Conservation (phyloP, 768 basidiomycete genomes). For the Mycena sanguinolenta region DNA sequence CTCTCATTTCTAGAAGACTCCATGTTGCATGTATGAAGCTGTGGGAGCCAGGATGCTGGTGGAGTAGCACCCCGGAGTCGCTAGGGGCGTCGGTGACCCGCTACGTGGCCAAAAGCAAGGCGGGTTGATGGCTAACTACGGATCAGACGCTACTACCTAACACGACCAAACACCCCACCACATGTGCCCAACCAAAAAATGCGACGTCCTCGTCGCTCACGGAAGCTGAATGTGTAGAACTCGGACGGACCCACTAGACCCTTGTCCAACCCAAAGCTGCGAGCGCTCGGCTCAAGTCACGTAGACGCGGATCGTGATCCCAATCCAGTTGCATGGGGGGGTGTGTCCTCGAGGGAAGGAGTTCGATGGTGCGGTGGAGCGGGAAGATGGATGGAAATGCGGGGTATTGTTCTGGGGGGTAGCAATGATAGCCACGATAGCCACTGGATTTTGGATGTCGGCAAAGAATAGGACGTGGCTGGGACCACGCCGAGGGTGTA, state of each 20-base stretch:
- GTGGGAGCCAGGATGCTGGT: neutral
- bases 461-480: neutral
- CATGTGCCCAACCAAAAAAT: slow-evolving; percentile 14
- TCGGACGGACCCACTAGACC: neutral
- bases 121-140: too few relatives aligned
- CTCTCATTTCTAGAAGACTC: neutral
- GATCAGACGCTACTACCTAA: too few relatives aligned
- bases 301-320: slow-evolving; percentile 16
- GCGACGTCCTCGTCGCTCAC: slow-evolving; percentile 20
- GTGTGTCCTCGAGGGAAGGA: neutral
- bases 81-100: too few relatives aligned
- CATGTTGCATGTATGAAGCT: neutral
- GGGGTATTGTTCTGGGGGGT: neutral
- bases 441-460: neutral
- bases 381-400: neutral
- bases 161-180: slow-evolving; percentile 7
- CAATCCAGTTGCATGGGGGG: slow-evolving; percentile 6
- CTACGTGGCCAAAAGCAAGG: too few relatives aligned
- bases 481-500: neutral
- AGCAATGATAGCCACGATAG: too few relatives aligned
- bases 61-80: too few relatives aligned
- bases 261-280: slow-evolving; percentile 6
- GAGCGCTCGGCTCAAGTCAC: slow-evolving; percentile 12
- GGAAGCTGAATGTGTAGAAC: neutral
- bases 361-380: neutral